Evolutionary conservation across 2,329 filamentous ascomycete species (phyloP).

Genomic region (Amylocarpus encephaloides): DNA sequence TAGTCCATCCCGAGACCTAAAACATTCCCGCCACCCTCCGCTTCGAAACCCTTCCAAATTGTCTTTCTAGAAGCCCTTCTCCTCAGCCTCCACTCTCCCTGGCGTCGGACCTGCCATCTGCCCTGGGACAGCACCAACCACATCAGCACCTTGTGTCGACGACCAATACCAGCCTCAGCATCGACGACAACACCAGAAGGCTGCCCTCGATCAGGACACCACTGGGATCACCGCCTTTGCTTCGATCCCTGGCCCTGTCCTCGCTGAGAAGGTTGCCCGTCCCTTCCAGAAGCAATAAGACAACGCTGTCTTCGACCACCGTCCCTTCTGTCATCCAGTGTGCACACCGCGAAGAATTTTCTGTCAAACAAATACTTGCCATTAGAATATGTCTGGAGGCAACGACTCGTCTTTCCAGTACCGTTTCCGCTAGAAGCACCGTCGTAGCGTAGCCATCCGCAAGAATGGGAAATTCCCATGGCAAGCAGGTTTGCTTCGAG

Average conservation of each 20-base stretch:
- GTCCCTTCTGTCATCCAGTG: background rate
- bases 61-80: too few species aligned
- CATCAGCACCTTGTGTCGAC: too few species aligned
- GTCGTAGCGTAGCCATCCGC: slow-evolving; percentile 8
- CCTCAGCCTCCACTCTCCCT: too few species aligned
- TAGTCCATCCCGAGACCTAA: background rate
- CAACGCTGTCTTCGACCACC: background rate
- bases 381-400: slow-evolving; percentile 20
- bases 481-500: slow-evolving; percentile 85
- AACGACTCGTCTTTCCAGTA: slow-evolving; percentile 9
- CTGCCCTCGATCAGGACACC: background rate
- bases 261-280: background rate
- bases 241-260: background rate
- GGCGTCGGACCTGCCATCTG: too few species aligned
- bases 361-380: slow-evolving; percentile 4
- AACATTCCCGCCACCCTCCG: background rate
- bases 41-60: too few species aligned
- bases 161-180: too few species aligned
- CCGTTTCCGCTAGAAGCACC: slow-evolving; percentile 7
- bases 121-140: too few species aligned
- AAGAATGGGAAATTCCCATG: slow-evolving; percentile 87
- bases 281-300: background rate
- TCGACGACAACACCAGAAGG: background rate
- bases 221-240: background rate
- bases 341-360: background rate